phyloP scores from a whole-genome alignment of 257 asterid species.

The Ilex asprella region DNA sequence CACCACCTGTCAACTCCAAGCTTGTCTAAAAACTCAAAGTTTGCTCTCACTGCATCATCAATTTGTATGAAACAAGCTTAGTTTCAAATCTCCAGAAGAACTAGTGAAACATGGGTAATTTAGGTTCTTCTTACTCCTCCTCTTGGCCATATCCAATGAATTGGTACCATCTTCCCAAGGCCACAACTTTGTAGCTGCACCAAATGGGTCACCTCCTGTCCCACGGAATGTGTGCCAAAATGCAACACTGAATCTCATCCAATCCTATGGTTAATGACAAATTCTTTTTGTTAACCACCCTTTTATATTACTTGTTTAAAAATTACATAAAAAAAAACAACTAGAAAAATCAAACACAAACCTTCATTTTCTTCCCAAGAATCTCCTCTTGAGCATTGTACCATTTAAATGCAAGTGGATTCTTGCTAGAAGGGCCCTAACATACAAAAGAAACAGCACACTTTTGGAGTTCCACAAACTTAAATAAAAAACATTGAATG shows the following conservation, averaged over 20 bases:
- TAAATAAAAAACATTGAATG: too few relatives aligned
- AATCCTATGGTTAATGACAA: slow-evolving; percentile 43
- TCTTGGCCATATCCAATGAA: slow-evolving; percentile 90
- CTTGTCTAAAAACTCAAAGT: slow-evolving; percentile 89
- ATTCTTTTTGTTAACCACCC: not conserved
- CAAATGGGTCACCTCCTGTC: slow-evolving; percentile 89
- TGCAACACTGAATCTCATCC: slow-evolving; percentile 95
- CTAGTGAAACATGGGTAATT: not conserved
- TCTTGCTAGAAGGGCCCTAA: slow-evolving; percentile 90
- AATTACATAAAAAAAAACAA: too few relatives aligned
- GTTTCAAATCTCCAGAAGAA: not conserved
- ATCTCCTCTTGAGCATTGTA: slow-evolving; percentile 84
- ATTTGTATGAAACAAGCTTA: slow-evolving; percentile 3
- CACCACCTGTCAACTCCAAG: slow-evolving; percentile 92
- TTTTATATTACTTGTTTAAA: too few relatives aligned
- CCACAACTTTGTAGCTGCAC: slow-evolving; percentile 95
- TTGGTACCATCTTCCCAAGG: slow-evolving; percentile 99
- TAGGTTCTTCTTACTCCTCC: slow-evolving; percentile 53
- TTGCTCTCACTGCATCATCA: slow-evolving; percentile 77
- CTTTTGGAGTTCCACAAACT: not conserved
- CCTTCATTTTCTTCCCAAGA: slow-evolving; percentile 97
- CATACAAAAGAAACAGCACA: not conserved
- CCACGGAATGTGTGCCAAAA: slow-evolving; percentile 99
- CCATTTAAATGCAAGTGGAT: slow-evolving; percentile 84
- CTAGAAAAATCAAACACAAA: slow-evolving; percentile 14